Base-by-base conservation (phyloP, 441 rosid genomes). In the Gossypium schwendimanii region DNA sequence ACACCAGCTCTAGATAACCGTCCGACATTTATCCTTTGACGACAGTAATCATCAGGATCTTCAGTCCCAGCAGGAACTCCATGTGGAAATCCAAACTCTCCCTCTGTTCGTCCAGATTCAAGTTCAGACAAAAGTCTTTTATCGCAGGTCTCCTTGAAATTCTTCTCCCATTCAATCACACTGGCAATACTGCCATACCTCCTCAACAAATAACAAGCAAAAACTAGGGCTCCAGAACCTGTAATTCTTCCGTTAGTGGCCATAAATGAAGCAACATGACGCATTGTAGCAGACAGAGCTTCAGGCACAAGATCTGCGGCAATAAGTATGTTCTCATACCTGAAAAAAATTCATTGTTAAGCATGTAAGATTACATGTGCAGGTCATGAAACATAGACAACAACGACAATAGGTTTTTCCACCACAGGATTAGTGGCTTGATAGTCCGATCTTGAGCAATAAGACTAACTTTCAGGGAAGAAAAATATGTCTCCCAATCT, bases 41-140 rank as follows among this genome's bases (percentile, higher is more conserved):
- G 96, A 72, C 89, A 74, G 81, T 87, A 91, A 72, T 92, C 97
- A 83, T 96, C 98, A 78, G 81, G 88, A 82, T 94, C 96, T 76
- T 93, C 96, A 74, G 86, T 84, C 62, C 97, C 98, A 6, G 89
- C 80, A 47, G 95, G 97, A 76, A 89, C 94, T 73, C 96, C 98
- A 75, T 87, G 88, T 11, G 98, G 85, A 76, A 81, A 84, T 73
- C 93, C 98, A 73, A 84, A 85, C 78, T 96, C 98, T 49, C 88
- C 91, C 71, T 92, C 96, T 33, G 87, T 66, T 63, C 89, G 89
- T 14, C 91, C 84, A 75, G 92, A 87, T 71, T 96, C 99, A 81
- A 96, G 92, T 81, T 93, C 98, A 81, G 98, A 88, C 73, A 91
- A 78, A 58, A 96, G 89, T 79, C 97, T 87, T 83, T 89, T 91